A percentile compares a stretch with the other conserved stretches of the same genome.
These are phyloP conservation scores for Boletus edulis DNA, from an alignment of 768 basidiomycete species.

Conservation along the genomic window DNA sequence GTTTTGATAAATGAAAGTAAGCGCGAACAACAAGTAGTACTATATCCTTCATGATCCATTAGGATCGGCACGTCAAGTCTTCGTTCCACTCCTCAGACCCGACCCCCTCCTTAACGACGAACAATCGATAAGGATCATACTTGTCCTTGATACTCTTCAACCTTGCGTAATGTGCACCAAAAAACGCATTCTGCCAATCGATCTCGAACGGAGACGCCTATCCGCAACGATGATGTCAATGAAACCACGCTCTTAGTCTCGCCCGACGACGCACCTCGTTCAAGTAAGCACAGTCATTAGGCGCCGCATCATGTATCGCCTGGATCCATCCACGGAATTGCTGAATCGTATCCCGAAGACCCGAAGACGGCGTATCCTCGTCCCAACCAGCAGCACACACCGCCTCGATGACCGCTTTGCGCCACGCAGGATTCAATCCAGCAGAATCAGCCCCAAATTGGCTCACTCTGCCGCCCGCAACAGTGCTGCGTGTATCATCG, in stretches of 20 bases:
- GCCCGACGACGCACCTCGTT: background rate
- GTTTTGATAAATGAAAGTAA: too few relatives aligned
- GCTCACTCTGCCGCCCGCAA: constrained; percentile 45
- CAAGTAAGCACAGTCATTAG: constrained; percentile 11
- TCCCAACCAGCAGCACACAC: constrained; percentile 11
- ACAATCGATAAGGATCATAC: constrained; percentile 11
- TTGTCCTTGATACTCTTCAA: constrained; percentile 41
- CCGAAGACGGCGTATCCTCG: constrained; percentile 12
- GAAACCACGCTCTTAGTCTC: too few relatives aligned
- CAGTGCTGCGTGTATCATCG: constrained; percentile 28
- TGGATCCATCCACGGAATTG: constrained; percentile 11
- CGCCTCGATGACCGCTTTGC: constrained; percentile 32
- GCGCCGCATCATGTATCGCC: constrained; percentile 17
- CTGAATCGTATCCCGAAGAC: constrained; percentile 9
- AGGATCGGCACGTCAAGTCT: constrained; percentile 7
- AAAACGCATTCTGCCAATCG: constrained; percentile 41
- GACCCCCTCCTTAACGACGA: constrained; percentile 7
- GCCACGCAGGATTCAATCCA: constrained; percentile 49
- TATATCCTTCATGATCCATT: background rate
- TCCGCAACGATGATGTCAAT: too few relatives aligned
- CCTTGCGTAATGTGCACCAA: constrained; percentile 41
- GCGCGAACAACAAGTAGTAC: too few relatives aligned
- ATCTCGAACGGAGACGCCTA: constrained; percentile 44
- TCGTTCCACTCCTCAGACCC: constrained; percentile 27
- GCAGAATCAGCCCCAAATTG: constrained; percentile 34